Evolutionary conservation across 192 early-diverging fungal genomes (phyloP).

Genomic region (Rhizoclosmatium sp.): DNA sequence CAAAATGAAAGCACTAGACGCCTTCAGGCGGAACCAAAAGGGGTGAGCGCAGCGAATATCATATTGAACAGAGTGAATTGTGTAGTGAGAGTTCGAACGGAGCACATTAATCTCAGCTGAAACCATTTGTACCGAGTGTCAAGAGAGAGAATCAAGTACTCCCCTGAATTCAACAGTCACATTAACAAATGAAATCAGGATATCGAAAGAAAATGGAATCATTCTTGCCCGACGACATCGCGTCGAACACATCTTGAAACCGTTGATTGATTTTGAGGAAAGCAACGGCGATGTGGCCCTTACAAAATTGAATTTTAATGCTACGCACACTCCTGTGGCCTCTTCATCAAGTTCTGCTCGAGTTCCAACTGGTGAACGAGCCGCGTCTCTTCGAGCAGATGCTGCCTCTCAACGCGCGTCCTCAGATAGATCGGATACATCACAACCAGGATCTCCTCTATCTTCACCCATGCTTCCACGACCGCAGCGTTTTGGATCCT

Average conservation of each 20-base stretch:
- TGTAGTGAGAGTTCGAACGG: too few species aligned
- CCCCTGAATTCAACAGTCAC: too few species aligned
- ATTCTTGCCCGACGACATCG: constrained; percentile 39
- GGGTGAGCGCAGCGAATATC: too few species aligned
- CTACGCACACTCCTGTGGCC: not conserved
- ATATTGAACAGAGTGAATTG: too few species aligned
- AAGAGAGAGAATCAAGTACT: too few species aligned
- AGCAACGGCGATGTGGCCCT: constrained; percentile 17
- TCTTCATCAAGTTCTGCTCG: not conserved
- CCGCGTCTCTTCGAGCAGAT: not conserved
- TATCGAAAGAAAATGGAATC: constrained; percentile 31
- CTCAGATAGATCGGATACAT: not conserved
- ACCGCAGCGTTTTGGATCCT: too few species aligned
- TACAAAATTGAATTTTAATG: constrained; percentile 19
- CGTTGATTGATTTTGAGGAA: too few species aligned
- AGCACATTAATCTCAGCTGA: not conserved
- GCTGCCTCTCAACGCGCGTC: not conserved
- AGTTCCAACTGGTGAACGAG: not conserved
- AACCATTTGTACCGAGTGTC: too few species aligned
- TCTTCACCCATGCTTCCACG: too few species aligned
- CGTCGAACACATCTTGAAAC: constrained; percentile 29
- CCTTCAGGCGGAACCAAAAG: too few species aligned
- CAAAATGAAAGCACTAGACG: too few species aligned
- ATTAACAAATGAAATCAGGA: not conserved
- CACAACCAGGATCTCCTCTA: not conserved